These are phyloP conservation scores for Myriosclerotinia curreyana DNA, from an alignment of 2,329 filamentous ascomycete genomes.

Conservation along the genomic window DNA sequence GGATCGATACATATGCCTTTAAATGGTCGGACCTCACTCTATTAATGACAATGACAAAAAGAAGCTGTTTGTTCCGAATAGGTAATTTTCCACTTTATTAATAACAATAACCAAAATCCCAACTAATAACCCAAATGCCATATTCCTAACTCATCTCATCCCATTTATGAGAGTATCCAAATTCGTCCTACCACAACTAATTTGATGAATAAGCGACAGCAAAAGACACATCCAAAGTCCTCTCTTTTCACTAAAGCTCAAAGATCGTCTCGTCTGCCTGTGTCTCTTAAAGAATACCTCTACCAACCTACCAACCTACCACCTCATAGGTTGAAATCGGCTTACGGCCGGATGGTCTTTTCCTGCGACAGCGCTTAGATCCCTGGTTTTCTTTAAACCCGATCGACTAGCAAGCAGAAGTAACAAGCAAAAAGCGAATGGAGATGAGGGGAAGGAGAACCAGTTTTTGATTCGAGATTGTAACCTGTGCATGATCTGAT, in stretches of 20 bases:
- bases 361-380: conserved; percentile 30
- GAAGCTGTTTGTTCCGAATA: conserved; percentile 1
- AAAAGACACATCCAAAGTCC: not conserved
- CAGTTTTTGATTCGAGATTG: conserved; percentile 2
- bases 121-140: not conserved
- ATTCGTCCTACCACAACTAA: conserved; percentile 12
- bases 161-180: not conserved
- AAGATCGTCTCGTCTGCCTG: not conserved
- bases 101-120: not conserved
- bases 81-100: conserved; percentile 11
- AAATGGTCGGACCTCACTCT: conserved; percentile 11
- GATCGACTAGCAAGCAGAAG: not conserved
- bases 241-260: not conserved
- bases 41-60: too few relatives aligned
- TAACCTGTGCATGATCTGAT: conserved; percentile 7
- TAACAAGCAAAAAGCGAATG: not conserved
- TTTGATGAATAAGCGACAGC: not conserved
- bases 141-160: conserved; percentile 7
- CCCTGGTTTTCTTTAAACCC: conserved; percentile 12
- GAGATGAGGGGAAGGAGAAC: not conserved
- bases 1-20: conserved; percentile 8
- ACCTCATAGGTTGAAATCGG: conserved; percentile 9
- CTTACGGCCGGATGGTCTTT: conserved; percentile 31
- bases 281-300: too few relatives aligned
- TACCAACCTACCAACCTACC: not conserved